Evolutionary conservation across 2,329 filamentous ascomycete genomes (phyloP).

Genomic region (Tolypocladium inflatum): DNA sequence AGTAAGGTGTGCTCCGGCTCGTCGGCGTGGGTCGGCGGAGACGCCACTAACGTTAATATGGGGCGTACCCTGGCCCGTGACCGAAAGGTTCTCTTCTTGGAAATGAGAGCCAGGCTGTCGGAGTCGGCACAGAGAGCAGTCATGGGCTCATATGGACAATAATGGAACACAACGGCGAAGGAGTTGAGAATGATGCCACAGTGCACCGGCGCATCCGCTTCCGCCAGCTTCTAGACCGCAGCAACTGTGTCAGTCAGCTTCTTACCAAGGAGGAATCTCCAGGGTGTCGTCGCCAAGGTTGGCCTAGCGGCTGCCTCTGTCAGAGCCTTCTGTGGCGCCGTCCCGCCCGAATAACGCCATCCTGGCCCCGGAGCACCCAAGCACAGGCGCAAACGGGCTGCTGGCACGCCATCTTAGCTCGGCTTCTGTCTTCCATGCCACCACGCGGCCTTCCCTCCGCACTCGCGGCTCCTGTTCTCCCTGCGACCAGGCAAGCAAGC

Average conservation of each 20-base stretch:
- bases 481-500: neutral
- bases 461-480: neutral
- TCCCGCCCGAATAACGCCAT: conserved; percentile 24
- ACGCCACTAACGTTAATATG: neutral
- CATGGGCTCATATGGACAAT: neutral
- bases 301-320: neutral
- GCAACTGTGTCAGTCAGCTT: too few relatives aligned
- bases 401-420: conserved; percentile 1
- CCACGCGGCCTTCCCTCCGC: neutral
- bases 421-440: neutral
- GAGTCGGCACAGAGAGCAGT: neutral
- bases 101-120: neutral
- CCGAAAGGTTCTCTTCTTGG: neutral
- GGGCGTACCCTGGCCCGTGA: neutral
- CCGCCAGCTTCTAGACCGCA: too few relatives aligned
- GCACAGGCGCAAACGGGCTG: neutral
- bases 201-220: too few relatives aligned
- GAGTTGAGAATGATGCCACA: too few relatives aligned
- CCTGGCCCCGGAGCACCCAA: conserved; percentile 25
- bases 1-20: neutral
- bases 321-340: neutral
- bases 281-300: too few relatives aligned
- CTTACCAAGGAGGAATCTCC: too few relatives aligned
- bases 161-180: too few relatives aligned
- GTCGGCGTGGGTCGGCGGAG: neutral